These are phyloP conservation scores for Fusarium piperis DNA, from an alignment of 2,329 filamentous ascomycete species.

Conservation along the genomic window DNA sequence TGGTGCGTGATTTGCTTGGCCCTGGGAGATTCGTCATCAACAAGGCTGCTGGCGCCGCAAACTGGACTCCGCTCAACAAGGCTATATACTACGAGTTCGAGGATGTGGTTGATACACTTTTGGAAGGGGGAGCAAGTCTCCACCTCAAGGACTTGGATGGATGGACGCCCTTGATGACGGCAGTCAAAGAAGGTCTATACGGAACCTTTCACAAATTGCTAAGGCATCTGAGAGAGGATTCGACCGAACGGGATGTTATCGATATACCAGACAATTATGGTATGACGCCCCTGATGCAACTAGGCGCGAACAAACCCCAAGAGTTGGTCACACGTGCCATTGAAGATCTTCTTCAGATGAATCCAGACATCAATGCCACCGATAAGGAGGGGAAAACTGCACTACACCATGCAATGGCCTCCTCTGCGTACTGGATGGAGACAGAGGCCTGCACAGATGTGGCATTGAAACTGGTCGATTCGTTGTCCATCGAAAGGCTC, in stretches of 20 bases:
- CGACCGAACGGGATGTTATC: not conserved
- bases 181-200: not conserved
- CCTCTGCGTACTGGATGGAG: fast-evolving
- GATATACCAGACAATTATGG: not conserved
- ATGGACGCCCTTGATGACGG: not conserved
- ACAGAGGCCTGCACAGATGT: not conserved
- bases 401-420: not conserved
- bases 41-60: too few relatives aligned
- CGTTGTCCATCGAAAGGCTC: not conserved
- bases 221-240: fast-evolving
- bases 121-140: not conserved
- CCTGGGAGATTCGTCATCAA: not conserved
- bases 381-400: not conserved
- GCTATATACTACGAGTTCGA: not conserved
- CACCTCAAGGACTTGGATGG: not conserved
- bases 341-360: not conserved
- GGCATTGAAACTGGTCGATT: not conserved
- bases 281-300: not conserved
- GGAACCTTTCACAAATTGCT: not conserved
- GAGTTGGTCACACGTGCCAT: fast-evolving
- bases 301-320: not conserved
- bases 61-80: not conserved
- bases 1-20: not conserved
- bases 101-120: not conserved
- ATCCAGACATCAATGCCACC: not conserved